Conservation (phyloP, 257 asterid genomes). For the Nicotiana otophora region DNA sequence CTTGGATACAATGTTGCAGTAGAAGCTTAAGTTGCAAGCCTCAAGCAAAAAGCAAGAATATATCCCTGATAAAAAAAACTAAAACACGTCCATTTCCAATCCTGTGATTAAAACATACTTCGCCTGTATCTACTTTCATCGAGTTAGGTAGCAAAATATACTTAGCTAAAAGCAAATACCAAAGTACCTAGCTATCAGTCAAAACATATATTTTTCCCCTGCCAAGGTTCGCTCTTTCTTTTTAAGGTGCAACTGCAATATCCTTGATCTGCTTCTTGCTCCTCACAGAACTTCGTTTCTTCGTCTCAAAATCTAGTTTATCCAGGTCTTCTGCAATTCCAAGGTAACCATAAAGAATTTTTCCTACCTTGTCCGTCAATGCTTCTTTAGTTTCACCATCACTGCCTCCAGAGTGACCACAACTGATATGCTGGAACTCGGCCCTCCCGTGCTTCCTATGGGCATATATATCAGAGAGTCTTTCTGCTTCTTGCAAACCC, state of each 20-base stretch:
- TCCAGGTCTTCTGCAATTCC: slow-evolving; percentile 67
- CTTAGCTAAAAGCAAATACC: background rate
- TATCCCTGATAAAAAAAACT: no score
- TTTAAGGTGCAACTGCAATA: slow-evolving; percentile 33
- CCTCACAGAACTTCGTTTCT: slow-evolving; percentile 49
- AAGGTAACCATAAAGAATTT: slow-evolving; percentile 46
- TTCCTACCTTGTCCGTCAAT: slow-evolving; percentile 20
- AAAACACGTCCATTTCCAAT: background rate
- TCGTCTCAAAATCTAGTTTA: slow-evolving; percentile 54
- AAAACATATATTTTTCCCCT: background rate
- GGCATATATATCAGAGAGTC: slow-evolving; percentile 37
- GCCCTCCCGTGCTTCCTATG: slow-evolving; percentile 43
- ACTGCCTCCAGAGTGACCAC: slow-evolving; percentile 10
- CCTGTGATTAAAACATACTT: background rate
- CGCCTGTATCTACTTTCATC: background rate
- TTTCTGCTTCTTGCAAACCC: slow-evolving; percentile 61
- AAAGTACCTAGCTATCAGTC: background rate
- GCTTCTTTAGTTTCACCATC: slow-evolving; percentile 9
- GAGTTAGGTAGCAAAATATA: slow-evolving; percentile 4
- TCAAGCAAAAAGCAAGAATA: background rate
- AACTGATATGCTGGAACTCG: slow-evolving; percentile 27
- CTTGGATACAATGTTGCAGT: no score
- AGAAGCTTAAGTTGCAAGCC: background rate
- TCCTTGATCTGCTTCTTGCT: slow-evolving; percentile 55
- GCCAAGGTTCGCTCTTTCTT: background rate